Base-by-base conservation (phyloP, 1,284 basidiomycete species). In the Amylostereum chailletii region DNA sequence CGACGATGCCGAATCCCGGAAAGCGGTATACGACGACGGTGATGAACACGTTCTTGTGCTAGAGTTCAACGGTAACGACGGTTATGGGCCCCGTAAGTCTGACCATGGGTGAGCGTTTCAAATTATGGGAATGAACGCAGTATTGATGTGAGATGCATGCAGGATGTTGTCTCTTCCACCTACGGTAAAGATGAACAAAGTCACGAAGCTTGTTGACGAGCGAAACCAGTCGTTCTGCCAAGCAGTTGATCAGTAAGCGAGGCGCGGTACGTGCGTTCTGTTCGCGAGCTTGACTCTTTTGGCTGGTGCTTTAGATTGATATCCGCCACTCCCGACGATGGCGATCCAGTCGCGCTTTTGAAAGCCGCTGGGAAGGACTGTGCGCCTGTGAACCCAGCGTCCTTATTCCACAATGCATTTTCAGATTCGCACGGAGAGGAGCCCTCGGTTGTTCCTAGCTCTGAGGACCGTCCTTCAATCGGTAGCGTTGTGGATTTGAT, bases 31-130 rank as follows among this genome's bases (percentile, higher is more conserved):
- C 8, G 57, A 65, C 37, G 68, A 73, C 40, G 65, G 67, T 42
- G 71, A 76, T 3, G 84, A 84, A 36, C 81, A 86, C 56, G 78
- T 90, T 11, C 71, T 90, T 40, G 67, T 87, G n/a, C 71, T 90
- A 11, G 86, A 89, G 50, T 83, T 90, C 58, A 69, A 70, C n/a
- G 81, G 86, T 26, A 76, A 72, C 55, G 66, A 72, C 6, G 74
- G 67, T 49, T 74, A 76, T 31, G 70, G 59, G 55, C 71, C 65
- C 52, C 57, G 55, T 9, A 51, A 55, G 11, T 55, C 61, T 33
- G 52, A 53, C 3, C 56, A 65, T 68, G 68, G 37, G 50, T 42
- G 46, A 54, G 45, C 52, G 38, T 4, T 46, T 29, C 11, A 10
- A 27, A 34, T 26, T 10, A n/a, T n/a, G n/a, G n/a, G n/a, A 19